Percentiles rank a stretch among this genome's conserved stretches.
Evolutionary conservation across 1,284 basidiomycete genomes (phyloP).

Genomic region (Dichomitus squalens): DNA sequence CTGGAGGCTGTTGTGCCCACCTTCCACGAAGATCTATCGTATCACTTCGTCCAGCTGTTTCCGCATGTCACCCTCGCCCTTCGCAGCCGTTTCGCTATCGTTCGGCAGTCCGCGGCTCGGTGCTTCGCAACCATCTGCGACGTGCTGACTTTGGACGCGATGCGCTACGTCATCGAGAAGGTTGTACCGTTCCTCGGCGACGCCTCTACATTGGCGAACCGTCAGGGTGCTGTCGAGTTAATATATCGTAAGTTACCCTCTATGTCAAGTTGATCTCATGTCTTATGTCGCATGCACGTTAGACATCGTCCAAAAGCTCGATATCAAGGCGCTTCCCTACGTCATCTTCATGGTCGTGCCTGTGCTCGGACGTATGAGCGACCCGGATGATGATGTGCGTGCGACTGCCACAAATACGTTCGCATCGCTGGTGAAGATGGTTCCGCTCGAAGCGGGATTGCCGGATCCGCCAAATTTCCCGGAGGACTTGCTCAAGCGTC

Average conservation of each 20-base stretch:
- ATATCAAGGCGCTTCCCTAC: constrained; percentile 95
- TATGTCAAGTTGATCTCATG: constrained; percentile 30
- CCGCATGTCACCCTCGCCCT: constrained; percentile 78
- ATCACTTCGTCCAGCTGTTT: constrained; percentile 73
- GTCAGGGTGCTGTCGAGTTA: constrained; percentile 90
- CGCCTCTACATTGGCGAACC: constrained; percentile 72
- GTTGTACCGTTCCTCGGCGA: constrained; percentile 89
- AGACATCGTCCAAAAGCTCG: constrained; percentile 92
- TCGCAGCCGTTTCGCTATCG: constrained; percentile 85
- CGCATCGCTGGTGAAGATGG: constrained; percentile 98
- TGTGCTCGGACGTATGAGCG: constrained; percentile 96
- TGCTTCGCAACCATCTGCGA: constrained; percentile 89
- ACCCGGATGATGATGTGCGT: constrained; percentile 89
- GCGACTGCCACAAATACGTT: constrained; percentile 96
- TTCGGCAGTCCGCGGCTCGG: constrained; percentile 85
- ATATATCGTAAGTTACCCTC: constrained; percentile 73
- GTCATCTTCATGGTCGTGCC: constrained; percentile 98
- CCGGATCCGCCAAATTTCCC: constrained; percentile 96
- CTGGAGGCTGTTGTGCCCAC: constrained; percentile 82
- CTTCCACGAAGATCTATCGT: constrained; percentile 73
- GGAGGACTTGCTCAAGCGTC: constrained; percentile 84
- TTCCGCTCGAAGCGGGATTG: constrained; percentile 95
- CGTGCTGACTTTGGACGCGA: constrained; percentile 82
- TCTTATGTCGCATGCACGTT: neutral
- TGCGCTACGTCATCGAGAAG: constrained; percentile 87